Evolutionary conservation across 2,329 filamentous ascomycete species (phyloP).

Genomic region (Thielaviopsis populi): DNA sequence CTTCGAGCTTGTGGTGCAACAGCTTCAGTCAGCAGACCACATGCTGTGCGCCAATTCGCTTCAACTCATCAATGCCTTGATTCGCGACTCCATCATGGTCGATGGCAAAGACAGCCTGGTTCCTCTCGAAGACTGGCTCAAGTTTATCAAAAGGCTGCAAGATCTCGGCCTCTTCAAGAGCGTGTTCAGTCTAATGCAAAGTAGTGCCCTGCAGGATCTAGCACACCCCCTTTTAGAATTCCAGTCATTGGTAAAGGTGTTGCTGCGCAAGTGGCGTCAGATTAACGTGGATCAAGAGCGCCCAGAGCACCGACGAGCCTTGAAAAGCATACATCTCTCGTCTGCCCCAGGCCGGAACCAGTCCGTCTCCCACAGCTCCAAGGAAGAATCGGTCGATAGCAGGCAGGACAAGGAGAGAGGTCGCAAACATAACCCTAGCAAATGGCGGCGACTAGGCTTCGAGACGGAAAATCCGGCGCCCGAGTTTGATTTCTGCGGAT

Average conservation of each 20-base stretch:
- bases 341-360: conserved; percentile 50
- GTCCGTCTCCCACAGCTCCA: conserved; percentile 28
- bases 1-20: conserved; percentile 81
- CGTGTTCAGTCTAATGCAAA: conserved; percentile 88
- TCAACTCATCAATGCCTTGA: conserved; percentile 87
- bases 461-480: conserved; percentile 72
- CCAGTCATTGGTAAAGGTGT: conserved; percentile 74
- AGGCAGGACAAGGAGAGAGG: conserved; percentile 39
- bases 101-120: conserved; percentile 33
- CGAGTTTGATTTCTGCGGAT: conserved; percentile 77
- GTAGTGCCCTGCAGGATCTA: conserved; percentile 77
- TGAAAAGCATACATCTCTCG: conserved; percentile 73
- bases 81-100: conserved; percentile 74
- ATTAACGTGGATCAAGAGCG: conserved; percentile 72
- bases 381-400: conserved; percentile 23
- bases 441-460: conserved; percentile 87
- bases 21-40: conserved; percentile 87
- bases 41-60: conserved; percentile 89
- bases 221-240: conserved; percentile 86
- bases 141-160: conserved; percentile 84
- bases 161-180: conserved; percentile 86
- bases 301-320: conserved; percentile 70
- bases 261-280: conserved; percentile 78
- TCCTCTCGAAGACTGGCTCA: conserved; percentile 67
- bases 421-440: conserved; percentile 67